phyloP scores from a whole-genome alignment of 1,139 yeast species.

The Geotrichum restrictum region DNA sequence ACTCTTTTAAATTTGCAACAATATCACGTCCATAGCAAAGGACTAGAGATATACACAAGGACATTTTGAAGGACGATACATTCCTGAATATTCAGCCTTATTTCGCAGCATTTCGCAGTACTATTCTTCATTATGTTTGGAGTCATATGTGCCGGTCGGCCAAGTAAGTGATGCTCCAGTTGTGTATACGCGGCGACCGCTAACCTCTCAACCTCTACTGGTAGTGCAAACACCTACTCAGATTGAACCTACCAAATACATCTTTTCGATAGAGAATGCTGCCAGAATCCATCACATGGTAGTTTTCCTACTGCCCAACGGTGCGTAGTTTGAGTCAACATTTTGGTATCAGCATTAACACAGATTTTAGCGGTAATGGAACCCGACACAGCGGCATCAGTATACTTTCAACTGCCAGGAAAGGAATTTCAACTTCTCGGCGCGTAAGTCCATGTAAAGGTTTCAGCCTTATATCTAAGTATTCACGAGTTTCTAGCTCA shows the following conservation, averaged over 20 bases:
- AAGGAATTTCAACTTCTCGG: conserved; percentile 79
- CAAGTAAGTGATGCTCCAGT: conserved; percentile 28
- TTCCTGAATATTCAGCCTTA: neutral
- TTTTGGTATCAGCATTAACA: neutral
- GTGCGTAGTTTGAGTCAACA: conserved; percentile 36
- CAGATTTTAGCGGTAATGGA: conserved; percentile 44
- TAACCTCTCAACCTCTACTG: conserved; percentile 29
- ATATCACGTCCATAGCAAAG: too few species aligned
- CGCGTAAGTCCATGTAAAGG: conserved; percentile 30
- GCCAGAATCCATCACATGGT: conserved; percentile 67
- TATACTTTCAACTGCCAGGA: conserved; percentile 80
- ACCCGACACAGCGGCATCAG: conserved; percentile 69
- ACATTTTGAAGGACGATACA: neutral
- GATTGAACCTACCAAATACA: conserved; percentile 60
- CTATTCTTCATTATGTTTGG: conserved; percentile 41
- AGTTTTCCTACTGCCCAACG: conserved; percentile 69
- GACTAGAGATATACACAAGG: too few species aligned
- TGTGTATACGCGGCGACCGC: neutral
- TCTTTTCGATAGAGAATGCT: conserved; percentile 59
- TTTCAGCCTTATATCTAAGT: too few species aligned
- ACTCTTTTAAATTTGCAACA: too few species aligned
- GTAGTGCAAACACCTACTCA: conserved; percentile 39
- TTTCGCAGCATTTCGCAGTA: neutral
- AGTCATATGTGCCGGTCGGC: conserved; percentile 46
- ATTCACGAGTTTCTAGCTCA: conserved; percentile 1